Evolutionary conservation across 169 alveolate genomes (phyloP).

Genomic region (Plasmodium berghei): DNA sequence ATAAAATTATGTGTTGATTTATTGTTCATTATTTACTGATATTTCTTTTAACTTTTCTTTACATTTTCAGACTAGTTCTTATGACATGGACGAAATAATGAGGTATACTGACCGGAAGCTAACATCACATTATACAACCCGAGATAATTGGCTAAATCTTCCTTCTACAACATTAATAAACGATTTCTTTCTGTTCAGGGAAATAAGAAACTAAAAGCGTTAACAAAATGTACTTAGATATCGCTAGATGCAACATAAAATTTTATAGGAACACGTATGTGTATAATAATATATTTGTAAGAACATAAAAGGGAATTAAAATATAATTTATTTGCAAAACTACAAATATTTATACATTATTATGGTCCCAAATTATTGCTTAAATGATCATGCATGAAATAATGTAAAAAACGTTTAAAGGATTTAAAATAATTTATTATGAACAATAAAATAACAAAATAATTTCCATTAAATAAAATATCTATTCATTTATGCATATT

Average conservation of each 20-base stretch:
- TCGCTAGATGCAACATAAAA: too few relatives aligned
- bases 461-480: neutral
- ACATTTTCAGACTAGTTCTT: constrained; percentile 65
- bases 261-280: too few relatives aligned
- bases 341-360: too few relatives aligned
- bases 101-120: constrained; percentile 73
- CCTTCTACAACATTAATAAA: constrained; percentile 85
- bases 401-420: too few relatives aligned
- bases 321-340: too few relatives aligned
- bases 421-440: too few relatives aligned
- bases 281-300: too few relatives aligned
- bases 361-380: too few relatives aligned
- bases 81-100: constrained; percentile 76
- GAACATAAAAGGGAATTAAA: too few relatives aligned
- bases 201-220: constrained; percentile 46
- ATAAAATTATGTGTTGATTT: too few relatives aligned
- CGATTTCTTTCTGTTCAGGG: constrained; percentile 81
- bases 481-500: neutral
- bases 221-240: neutral
- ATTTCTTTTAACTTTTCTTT: constrained; percentile 18
- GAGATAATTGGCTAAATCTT: constrained; percentile 84
- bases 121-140: constrained; percentile 79
- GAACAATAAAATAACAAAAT: neutral
- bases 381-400: too few relatives aligned
- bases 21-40: neutral